Conservation (phyloP, 768 basidiomycete genomes). For the Suillus brevipes region DNA sequence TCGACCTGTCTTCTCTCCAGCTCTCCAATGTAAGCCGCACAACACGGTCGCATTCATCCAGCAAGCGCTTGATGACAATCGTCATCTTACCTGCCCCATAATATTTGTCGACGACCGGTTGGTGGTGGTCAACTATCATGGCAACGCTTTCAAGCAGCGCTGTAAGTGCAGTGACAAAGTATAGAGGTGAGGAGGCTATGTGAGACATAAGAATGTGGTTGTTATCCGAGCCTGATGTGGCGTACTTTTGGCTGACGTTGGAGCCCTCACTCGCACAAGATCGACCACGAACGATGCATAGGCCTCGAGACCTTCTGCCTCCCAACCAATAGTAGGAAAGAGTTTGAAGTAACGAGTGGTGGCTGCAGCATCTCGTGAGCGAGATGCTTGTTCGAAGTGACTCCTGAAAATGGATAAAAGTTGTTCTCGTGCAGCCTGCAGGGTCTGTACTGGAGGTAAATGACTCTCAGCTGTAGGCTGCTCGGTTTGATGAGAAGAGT, state of each 20-base stretch:
- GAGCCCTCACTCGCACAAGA: constrained; percentile 76
- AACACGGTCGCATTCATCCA: constrained; percentile 87
- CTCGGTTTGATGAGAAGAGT: constrained; percentile 2
- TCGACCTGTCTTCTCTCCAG: constrained; percentile 90
- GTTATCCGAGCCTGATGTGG: not conserved
- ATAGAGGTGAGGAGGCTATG: constrained; percentile 86
- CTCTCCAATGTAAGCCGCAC: constrained; percentile 70
- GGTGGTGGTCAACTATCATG: constrained; percentile 95
- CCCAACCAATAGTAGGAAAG: constrained; percentile 95
- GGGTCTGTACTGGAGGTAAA: constrained; percentile 80
- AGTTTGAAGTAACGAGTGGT: constrained; percentile 96
- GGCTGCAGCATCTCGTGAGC: constrained; percentile 76
- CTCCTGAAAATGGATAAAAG: constrained; percentile 75
- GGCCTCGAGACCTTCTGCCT: constrained; percentile 84
- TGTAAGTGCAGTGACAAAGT: constrained; percentile 88
- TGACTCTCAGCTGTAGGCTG: constrained; percentile 92
- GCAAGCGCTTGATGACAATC: constrained; percentile 67
- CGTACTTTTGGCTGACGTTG: constrained; percentile 80
- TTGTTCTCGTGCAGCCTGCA: constrained; percentile 70
- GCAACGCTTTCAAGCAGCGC: constrained; percentile 94
- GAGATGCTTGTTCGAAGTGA: constrained; percentile 84
- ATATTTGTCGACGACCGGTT: constrained; percentile 97
- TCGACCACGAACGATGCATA: constrained; percentile 94
- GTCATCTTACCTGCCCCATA: constrained; percentile 90
- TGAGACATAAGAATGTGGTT: constrained; percentile 5